Conservation (phyloP, 495 filamentous ascomycete species). For the Podospora tetraspora region DNA sequence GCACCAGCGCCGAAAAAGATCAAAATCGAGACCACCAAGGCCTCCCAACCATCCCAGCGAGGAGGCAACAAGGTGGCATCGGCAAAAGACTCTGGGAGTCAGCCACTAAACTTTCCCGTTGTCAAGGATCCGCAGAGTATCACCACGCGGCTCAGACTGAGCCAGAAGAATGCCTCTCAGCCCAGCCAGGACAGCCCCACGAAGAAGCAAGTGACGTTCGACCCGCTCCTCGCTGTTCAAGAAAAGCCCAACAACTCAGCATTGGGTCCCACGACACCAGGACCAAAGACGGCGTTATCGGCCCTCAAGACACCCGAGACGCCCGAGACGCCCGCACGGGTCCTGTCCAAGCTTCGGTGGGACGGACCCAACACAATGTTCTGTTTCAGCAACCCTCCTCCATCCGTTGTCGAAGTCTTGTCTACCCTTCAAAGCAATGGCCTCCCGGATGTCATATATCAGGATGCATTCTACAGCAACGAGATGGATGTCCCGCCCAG, state of each 20-base stretch:
- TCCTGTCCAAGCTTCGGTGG: slow-evolving; percentile 14
- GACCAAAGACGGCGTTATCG: slow-evolving; percentile 3
- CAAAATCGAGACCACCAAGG: slow-evolving; percentile 3
- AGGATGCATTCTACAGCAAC: slow-evolving; percentile 82
- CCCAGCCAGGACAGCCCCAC: slow-evolving; percentile 29
- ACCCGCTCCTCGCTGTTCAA: slow-evolving; percentile 18
- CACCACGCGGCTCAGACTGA: slow-evolving; percentile 59
- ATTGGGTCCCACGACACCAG: not conserved
- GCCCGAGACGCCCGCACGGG: not conserved
- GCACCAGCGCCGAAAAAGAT: not conserved
- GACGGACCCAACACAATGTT: slow-evolving; percentile 24
- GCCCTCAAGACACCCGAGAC: not conserved
- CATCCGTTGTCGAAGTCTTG: slow-evolving; percentile 34
- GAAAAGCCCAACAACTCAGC: slow-evolving; percentile 3
- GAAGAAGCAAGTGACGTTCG: slow-evolving; percentile 37
- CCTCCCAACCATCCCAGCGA: slow-evolving; percentile 17
- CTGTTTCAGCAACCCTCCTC: slow-evolving; percentile 30
- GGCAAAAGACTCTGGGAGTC: slow-evolving; percentile 25
- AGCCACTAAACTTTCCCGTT: slow-evolving; percentile 61
- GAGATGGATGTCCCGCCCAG: slow-evolving; percentile 79
- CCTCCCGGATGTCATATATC: slow-evolving; percentile 61
- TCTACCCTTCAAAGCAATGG: slow-evolving; percentile 40
- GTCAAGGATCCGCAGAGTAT: slow-evolving; percentile 74
- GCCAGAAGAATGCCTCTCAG: slow-evolving; percentile 52
- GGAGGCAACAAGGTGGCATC: slow-evolving; percentile 10